Base-by-base conservation (phyloP, 1,284 basidiomycete species). In the Puccinia horiana region DNA sequence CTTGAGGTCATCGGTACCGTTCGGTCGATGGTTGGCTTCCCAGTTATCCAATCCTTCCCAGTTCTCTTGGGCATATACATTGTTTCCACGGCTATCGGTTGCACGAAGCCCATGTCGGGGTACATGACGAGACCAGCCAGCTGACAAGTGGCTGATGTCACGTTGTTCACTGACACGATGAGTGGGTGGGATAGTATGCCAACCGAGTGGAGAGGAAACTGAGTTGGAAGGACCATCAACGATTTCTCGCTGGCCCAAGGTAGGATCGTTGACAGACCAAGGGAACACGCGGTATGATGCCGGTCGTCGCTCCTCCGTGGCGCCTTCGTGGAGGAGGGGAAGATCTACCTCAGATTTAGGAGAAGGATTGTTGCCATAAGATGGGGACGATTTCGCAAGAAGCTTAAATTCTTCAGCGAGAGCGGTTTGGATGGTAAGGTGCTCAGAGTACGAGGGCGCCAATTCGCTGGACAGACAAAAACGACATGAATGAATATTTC, bases 81-180 rank as follows among this genome's bases (percentile, higher is more conserved):
- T 81, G 67, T 61, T 29, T 65, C 72, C 70, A 47, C 54, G 44
- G 40, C 23, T 44, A 81, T 49, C 67, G 5, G 35, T 35, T n/a
- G 69, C 76, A 14, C 23, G 11, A 12, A 75, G 72, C 73, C 9
- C 16, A 42, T 29, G 44, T 1, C 16, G 37, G 4, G 85, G 69
- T 88, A 42, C 76, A 93, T 93, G 86, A 96, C 96, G 90, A 96
- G 96, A 79, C 95, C 95, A 89, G 26, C 91, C 92, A 0, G 94
- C 96, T 11, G 91, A 93, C 49, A 91, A 91, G 76, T 92, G 93
- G 85, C 92, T 92, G 83, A 90, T 88, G 82, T 85, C 86, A 76
- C 79, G 77, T 37, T 86, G 87, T 61, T 85, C 85, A 49, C 69
- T 49, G 8, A 8, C 18, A 49, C 40, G 69, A 26, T 72, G 42